Conservation (phyloP, 1,284 basidiomycete species). For the Cryptococcus amylolentus region DNA sequence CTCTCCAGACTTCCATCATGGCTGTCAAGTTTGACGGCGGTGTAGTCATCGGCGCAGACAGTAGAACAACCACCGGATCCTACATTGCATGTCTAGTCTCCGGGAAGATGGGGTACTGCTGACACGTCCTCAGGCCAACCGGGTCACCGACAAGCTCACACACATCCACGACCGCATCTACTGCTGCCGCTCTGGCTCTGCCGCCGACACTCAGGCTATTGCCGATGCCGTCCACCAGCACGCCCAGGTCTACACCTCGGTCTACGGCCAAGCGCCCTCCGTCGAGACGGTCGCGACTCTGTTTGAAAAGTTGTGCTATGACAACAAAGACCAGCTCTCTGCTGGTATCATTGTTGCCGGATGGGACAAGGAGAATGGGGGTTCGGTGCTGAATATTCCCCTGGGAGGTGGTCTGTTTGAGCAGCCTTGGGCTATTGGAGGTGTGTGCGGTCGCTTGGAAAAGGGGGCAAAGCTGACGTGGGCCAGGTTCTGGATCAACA, state of each 20-base stretch:
- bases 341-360: conserved; percentile 98
- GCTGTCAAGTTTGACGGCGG: conserved; percentile 94
- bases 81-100: conserved; percentile 71
- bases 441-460: conserved; percentile 51
- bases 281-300: conserved; percentile 77
- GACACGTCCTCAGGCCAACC: conserved; percentile 62
- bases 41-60: conserved; percentile 95
- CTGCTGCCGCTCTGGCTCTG: conserved; percentile 97
- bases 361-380: conserved; percentile 92
- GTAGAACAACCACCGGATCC: conserved; percentile 91
- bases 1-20: conserved; percentile 91
- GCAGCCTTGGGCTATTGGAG: conserved; percentile 95
- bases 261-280: conserved; percentile 63
- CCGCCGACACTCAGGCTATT: conserved; percentile 95
- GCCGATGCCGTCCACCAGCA: conserved; percentile 89
- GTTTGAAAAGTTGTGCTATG: conserved; percentile 89
- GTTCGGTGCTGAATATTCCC: conserved; percentile 94
- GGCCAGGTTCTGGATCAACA: conserved; percentile 88
- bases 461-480: conserved; percentile 9
- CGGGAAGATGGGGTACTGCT: background rate
- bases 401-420: conserved; percentile 89
- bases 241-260: conserved; percentile 72
- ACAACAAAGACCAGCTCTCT: conserved; percentile 82
- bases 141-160: conserved; percentile 98
- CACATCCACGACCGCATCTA: conserved; percentile 97